Base-by-base conservation (phyloP, 2,329 filamentous ascomycete species). In the Hypoxylon sp. region DNA sequence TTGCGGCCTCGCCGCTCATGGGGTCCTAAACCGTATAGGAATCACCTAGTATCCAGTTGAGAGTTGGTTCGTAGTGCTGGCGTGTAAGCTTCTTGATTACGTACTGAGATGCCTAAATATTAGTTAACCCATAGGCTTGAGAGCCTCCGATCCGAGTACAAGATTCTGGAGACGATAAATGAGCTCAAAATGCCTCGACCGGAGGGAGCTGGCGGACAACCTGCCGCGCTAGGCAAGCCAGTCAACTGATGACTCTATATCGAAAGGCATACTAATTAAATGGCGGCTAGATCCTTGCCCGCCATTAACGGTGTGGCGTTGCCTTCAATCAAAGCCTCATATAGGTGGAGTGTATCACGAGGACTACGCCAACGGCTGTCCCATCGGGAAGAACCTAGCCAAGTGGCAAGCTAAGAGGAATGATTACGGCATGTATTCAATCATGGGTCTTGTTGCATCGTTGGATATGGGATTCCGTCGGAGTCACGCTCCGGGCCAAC, bases 401-500 rank as follows among this genome's bases (percentile, higher is more conserved):
- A 56, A 43, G 63, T 65, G 60, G 55, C 66, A 46, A 69, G 48
- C 37, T 29, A 56, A 46, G 39, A 53, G 43, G 39, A n/a, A 45
- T 53, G 59, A 52, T 57, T 60, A 61, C 50, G 56, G 50, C 23
- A 55, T 61, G 48, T 47, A 43, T 8, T 63, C 46, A 52, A 55
- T 25, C 37, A 58, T 14, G 39, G 27, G 21, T 46, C 45, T 52
- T 16, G 45, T 34, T 43, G 23, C 43, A 50, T 57, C 56, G n/a
- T 47, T 61, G 0, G 45, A 55, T 53, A 51, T 43, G 37, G 51
- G 56, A 62, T 54, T 29, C 54, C 57, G 27, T 67, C 67, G 67
- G 67, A 67, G 60, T 62, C 29, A 29, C 39, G 63, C 64, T 69
- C 67, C 67, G 67, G 56, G 21, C 39, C 50, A 59, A 46, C 19